phyloP scores from a whole-genome alignment of 2,329 filamentous ascomycete genomes.

The Colletotrichum falcatum region DNA sequence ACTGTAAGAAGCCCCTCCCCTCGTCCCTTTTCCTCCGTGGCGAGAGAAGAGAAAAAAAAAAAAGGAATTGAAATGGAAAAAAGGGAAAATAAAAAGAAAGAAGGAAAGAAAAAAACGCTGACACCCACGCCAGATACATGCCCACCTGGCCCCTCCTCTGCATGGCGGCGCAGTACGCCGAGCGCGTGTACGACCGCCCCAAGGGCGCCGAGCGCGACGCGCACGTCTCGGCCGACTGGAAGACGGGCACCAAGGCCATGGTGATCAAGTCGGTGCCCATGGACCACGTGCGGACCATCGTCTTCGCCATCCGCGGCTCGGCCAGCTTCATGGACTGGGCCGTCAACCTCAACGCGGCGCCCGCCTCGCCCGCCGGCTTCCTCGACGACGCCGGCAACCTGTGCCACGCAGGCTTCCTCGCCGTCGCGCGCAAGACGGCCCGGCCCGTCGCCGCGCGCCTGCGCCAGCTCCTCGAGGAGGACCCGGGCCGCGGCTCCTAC shows the following conservation, averaged over 20 bases:
- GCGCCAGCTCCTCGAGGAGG: constrained; percentile 76
- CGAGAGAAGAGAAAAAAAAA: neutral
- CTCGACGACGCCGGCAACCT: constrained; percentile 82
- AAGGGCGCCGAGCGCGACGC: constrained; percentile 72
- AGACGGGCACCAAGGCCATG: constrained; percentile 85
- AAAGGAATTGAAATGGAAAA: too few species aligned
- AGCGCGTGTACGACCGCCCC: constrained; percentile 78
- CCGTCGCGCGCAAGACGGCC: constrained; percentile 81
- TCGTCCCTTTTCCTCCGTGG: neutral
- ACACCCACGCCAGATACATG: constrained; percentile 67
- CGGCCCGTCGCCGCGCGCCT: constrained; percentile 77
- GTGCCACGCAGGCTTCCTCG: constrained; percentile 85
- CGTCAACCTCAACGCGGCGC: constrained; percentile 80
- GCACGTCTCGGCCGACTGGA: constrained; percentile 78
- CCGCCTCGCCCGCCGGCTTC: constrained; percentile 74
- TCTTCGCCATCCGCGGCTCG: constrained; percentile 86
- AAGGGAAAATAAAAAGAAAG: neutral
- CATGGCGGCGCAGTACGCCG: constrained; percentile 82
- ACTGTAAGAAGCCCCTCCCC: constrained; percentile 62
- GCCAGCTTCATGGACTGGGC: constrained; percentile 88
- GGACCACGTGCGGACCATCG: constrained; percentile 81
- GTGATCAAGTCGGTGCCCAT: constrained; percentile 84
- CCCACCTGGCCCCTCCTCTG: constrained; percentile 82
- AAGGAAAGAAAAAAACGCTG: constrained; percentile 29
- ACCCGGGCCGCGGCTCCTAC: constrained; percentile 73